Percentiles rank a stretch among this genome's conserved stretches.
Conservation (phyloP, 2,329 filamentous ascomycete species). For the Aspergillus novoparasiticus region DNA sequence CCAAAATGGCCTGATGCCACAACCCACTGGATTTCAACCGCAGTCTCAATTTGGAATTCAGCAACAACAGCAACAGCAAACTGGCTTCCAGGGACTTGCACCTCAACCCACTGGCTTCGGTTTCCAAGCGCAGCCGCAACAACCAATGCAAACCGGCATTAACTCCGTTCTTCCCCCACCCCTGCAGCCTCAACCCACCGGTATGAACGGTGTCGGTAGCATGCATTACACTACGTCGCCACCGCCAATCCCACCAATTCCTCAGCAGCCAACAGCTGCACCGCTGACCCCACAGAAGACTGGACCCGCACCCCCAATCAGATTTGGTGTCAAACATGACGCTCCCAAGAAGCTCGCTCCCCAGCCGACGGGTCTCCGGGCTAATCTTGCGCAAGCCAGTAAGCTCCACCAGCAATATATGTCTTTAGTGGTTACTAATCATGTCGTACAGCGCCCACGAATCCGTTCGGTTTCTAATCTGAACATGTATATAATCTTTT, state of each 20-base stretch:
- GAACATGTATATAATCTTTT: slow-evolving; percentile 32
- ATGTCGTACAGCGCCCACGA: slow-evolving; percentile 60
- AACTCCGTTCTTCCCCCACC: slow-evolving; percentile 58
- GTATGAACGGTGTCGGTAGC: slow-evolving; percentile 53
- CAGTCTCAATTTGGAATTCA: slow-evolving; percentile 50
- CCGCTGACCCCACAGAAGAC: slow-evolving; percentile 77
- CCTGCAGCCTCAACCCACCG: slow-evolving; percentile 53
- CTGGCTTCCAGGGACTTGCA: slow-evolving; percentile 47
- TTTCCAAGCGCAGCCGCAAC: slow-evolving; percentile 50
- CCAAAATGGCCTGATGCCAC: slow-evolving; percentile 46
- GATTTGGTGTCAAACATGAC: slow-evolving; percentile 77
- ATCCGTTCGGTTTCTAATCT: slow-evolving; percentile 68
- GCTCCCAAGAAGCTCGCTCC: slow-evolving; percentile 75
- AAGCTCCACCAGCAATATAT: slow-evolving; percentile 55
- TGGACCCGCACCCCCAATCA: slow-evolving; percentile 81
- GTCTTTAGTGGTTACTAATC: slow-evolving; percentile 16
- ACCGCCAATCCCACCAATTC: slow-evolving; percentile 58
- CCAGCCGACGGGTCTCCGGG: slow-evolving; percentile 85
- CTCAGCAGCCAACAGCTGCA: slow-evolving; percentile 59
- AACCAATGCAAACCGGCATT: slow-evolving; percentile 52
- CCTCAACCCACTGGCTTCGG: slow-evolving; percentile 59
- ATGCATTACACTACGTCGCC: slow-evolving; percentile 53
- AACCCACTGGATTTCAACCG: slow-evolving; percentile 51
- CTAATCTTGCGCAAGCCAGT: slow-evolving; percentile 94
- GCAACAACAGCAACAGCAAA: slow-evolving; percentile 55